Base-by-base conservation (phyloP, 306 rosid species). In the Quercus engelmannii region DNA sequence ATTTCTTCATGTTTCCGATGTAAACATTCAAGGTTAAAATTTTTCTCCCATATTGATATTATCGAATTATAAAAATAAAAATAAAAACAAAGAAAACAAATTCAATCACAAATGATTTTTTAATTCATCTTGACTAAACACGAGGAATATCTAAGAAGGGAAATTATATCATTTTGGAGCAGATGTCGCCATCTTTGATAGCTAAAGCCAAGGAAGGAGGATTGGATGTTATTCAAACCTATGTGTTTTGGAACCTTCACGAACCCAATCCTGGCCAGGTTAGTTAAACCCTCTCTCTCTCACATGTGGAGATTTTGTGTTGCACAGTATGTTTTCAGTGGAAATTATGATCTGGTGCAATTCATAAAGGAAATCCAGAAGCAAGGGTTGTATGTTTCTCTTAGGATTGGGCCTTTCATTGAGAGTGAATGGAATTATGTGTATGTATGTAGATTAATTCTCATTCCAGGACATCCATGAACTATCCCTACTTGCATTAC, bases 361-460 rank as follows among this genome's bases (percentile, higher is more conserved):
- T 95, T 95, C 83, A 74, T 95, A 1, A 95, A 86, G 88, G 89
- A 87, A 87, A 80, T 88, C 12, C 89, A 95, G 58, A 83, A 89
- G 62, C 97, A 92, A 79, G 97, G 95, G 4, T 75, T 95, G 0
- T 90, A 92, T 74, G 96, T 81, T n/a, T 49, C 84, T 76, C 93
- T 92, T 0, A 89, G 99, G 67, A 91, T 95, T 84, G 99, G 99
- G 74, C 99, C 99, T 55, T 95, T 87, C 89, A 89, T 92, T n/a
- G 94, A 95, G 82, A 75, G 85, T 71, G 99, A 92, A 92, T 95
- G 97, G 95, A 82, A 81, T 1, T 92, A 94, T 3, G 98, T 97
- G 98, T 93, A 86, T 19, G 71, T 65, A 64, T 38, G 54, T 49
- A 12, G 54, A 49, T 49, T 49, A 11, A 12, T 49, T 49, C 17